Percentiles rank a stretch among this genome's conserved stretches.
Evolutionary conservation across 371 early-diverging fungal genomes (phyloP).

Genomic region (Rhizopus delemar): DNA sequence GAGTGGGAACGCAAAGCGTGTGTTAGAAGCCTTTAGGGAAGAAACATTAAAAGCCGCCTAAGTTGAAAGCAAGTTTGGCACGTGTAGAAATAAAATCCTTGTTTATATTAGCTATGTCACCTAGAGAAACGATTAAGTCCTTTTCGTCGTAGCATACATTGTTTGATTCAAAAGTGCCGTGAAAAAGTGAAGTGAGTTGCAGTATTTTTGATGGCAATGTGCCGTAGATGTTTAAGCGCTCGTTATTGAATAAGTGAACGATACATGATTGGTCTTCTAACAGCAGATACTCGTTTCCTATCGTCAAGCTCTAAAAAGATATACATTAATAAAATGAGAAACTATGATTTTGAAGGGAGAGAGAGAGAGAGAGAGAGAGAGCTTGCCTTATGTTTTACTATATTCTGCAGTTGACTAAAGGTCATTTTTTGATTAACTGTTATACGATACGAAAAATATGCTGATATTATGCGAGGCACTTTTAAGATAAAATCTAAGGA

Average conservation of each 20-base stretch:
- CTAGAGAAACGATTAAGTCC: slow-evolving; percentile 3
- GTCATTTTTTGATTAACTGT: background rate
- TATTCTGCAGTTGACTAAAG: background rate
- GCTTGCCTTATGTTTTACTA: background rate
- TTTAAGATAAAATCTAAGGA: slow-evolving; percentile 1
- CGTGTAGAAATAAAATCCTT: slow-evolving; percentile 8
- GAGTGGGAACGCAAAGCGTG: slow-evolving; percentile 67
- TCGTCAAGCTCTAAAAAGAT: background rate
- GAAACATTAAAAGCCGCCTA: slow-evolving; percentile 33
- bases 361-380: background rate
- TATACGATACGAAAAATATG: slow-evolving; percentile 15
- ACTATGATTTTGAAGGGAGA: background rate
- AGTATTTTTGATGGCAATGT: background rate
- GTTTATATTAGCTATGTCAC: background rate
- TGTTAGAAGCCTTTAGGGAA: slow-evolving; percentile 65
- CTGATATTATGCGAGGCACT: background rate
- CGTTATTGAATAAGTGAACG: slow-evolving; percentile 1
- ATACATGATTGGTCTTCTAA: background rate
- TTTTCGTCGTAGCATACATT: background rate
- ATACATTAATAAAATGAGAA: background rate
- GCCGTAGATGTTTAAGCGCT: background rate
- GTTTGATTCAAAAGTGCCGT: background rate
- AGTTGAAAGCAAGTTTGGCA: slow-evolving; percentile 6
- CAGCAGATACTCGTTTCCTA: background rate
- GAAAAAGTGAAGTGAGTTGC: background rate